Evolutionary conservation across 805 yeast genomes (phyloP).

Genomic region (Metschnikowia reukaufii): DNA sequence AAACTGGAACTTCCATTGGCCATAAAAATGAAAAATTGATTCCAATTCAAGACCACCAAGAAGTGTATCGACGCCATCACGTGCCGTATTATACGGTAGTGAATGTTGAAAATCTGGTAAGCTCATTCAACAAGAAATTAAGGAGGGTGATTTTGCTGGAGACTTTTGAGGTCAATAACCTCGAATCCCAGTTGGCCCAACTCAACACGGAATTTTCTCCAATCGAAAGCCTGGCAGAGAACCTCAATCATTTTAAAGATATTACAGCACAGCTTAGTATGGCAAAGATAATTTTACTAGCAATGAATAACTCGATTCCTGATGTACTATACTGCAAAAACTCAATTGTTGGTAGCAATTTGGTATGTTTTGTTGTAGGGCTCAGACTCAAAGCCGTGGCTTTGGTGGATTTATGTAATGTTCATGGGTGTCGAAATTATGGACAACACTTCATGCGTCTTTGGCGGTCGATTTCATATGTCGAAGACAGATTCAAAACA

Average conservation of each 20-base stretch:
- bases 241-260: background rate
- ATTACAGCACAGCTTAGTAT: background rate
- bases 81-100: background rate
- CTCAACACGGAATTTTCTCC: background rate
- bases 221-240: background rate
- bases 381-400: too few relatives aligned
- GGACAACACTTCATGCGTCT: background rate
- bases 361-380: too few relatives aligned
- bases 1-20: too few relatives aligned
- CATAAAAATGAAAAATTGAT: background rate
- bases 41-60: too few relatives aligned
- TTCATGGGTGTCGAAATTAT: background rate
- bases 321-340: too few relatives aligned
- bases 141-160: background rate
- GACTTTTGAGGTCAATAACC: background rate
- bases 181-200: background rate
- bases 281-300: too few relatives aligned
- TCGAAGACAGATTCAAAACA: background rate
- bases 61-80: background rate
- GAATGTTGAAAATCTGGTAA: background rate
- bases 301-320: too few relatives aligned
- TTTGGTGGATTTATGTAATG: background rate
- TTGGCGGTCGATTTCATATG: background rate
- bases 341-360: too few relatives aligned
- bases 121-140: background rate